Base-by-base conservation (phyloP, 2,329 filamentous ascomycete species). In the Aspergillus sp. region DNA sequence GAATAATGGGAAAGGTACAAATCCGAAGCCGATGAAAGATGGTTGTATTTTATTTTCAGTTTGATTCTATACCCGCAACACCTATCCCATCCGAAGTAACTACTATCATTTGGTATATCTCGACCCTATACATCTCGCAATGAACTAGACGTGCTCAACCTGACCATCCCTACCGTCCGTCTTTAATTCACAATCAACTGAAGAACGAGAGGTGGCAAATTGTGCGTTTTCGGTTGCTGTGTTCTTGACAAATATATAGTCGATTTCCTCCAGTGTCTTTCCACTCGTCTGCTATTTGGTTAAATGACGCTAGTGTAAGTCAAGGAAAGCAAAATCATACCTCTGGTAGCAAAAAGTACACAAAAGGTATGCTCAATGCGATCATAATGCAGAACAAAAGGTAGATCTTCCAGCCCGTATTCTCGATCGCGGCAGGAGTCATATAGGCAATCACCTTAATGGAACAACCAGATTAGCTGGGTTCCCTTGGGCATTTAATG, bases 311-410 rank as follows among this genome's bases (percentile, higher is more conserved):
- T 24, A 24, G 24, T 4, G 6, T 24, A 30, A 19, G 4, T 24
- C 37, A 44, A 19, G 44, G 15, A 17, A n/a, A 19, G 24, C 1
- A 45, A 24, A 5, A 5, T 11, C 44, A 33, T 24, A 51, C 49
- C 49, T 52, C 49, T 15, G 49, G 49, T 8, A 52, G n/a, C 3
- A 52, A 52, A 4, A 52, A 44, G 24, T 52, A 52, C 15, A 52
- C 49, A 30, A 52, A 52, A 3, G 49, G 49, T 5, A 52, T 44
- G 8, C 49, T 44, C 19, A 52, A 22, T 9, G 49, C 39, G 2
- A 52, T 19, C 20, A 52, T 42, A 15, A 52, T 24, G 37, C 49
- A 52, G 49, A 52, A 52, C 3, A 52, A 7, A 3, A 52, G 37
- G 6, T 52, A 52, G 12, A 52, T 41, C 12, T 33, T 41, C 49